A percentile compares a stretch with the other conserved stretches of the same genome.
phyloP scores from a whole-genome alignment of 495 filamentous ascomycete genomes.

The Aspergillus affinis region DNA sequence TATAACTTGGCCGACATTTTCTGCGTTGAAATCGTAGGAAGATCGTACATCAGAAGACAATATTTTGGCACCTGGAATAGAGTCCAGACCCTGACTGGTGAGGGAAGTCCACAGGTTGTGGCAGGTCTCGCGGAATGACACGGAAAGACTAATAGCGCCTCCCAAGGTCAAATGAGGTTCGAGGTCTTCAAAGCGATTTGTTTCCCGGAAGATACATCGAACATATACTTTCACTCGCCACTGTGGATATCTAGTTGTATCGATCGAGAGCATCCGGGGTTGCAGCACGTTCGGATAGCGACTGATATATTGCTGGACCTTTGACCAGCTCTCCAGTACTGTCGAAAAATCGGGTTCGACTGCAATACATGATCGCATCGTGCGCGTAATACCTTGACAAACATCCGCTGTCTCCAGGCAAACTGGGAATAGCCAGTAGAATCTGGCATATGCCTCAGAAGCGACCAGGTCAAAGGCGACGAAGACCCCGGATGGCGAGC shows the following conservation, averaged over 20 bases:
- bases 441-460: neutral
- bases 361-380: neutral
- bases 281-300: neutral
- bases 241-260: slow-evolving; percentile 7
- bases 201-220: neutral
- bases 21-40: neutral
- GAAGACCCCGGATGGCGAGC: slow-evolving; percentile 4
- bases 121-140: neutral
- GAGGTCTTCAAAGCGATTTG: neutral
- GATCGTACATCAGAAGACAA: slow-evolving; percentile 7
- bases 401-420: neutral
- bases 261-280: slow-evolving; percentile 7
- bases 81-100: neutral
- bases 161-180: slow-evolving; percentile 7
- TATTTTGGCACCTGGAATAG: neutral
- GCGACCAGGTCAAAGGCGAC: slow-evolving; percentile 2
- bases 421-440: neutral
- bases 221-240: slow-evolving; percentile 9
- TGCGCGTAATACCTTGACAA: neutral
- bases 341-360: neutral
- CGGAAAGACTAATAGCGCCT: neutral
- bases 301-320: neutral
- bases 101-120: neutral
- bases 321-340: neutral
- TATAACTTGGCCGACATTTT: slow-evolving; percentile 2